Conservation (phyloP, 73 alveolate genomes). For the Blepharisma stoltei region DNA sequence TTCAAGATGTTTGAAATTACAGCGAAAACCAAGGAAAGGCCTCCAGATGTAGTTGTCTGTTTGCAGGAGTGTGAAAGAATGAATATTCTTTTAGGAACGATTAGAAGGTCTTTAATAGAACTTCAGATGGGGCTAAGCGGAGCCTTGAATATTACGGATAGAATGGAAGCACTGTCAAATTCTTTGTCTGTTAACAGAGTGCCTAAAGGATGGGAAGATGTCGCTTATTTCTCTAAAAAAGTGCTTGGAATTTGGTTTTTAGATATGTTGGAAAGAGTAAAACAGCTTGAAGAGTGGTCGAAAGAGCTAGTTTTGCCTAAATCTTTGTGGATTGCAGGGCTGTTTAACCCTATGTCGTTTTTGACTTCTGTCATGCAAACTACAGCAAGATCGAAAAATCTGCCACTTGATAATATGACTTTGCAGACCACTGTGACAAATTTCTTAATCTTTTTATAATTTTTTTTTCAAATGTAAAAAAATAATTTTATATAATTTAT, state of each 20-base stretch:
- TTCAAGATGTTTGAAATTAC: slow-evolving; percentile 70
- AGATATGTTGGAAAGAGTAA: slow-evolving; percentile 73
- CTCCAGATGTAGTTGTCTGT: slow-evolving; percentile 96
- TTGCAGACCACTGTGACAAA: slow-evolving; percentile 14
- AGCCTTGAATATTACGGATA: slow-evolving; percentile 98
- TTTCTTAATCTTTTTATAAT: no score
- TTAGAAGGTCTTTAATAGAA: slow-evolving; percentile 92
- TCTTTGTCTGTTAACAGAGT: slow-evolving; percentile 86
- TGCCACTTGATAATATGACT: slow-evolving; percentile 94
- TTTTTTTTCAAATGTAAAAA: neutral
- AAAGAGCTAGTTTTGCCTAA: slow-evolving; percentile 86
- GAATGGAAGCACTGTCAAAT: slow-evolving; percentile 90
- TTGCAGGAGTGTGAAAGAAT: slow-evolving; percentile 98
- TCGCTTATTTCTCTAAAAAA: slow-evolving; percentile 98
- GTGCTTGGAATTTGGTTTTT: slow-evolving; percentile 94
- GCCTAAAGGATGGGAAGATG: slow-evolving; percentile 95
- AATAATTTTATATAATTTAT: neutral
- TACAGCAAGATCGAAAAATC: slow-evolving; percentile 85
- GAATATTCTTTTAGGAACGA: slow-evolving; percentile 87
- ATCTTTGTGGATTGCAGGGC: slow-evolving; percentile 85
- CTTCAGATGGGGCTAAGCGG: slow-evolving; percentile 99
- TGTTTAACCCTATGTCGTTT: slow-evolving; percentile 97
- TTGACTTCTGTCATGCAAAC: slow-evolving; percentile 94
- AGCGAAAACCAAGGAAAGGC: slow-evolving; percentile 68
- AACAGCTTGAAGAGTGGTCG: slow-evolving; percentile 91